Conservation (phyloP, 305 asterid genomes). For the Fraxinus sp. region DNA sequence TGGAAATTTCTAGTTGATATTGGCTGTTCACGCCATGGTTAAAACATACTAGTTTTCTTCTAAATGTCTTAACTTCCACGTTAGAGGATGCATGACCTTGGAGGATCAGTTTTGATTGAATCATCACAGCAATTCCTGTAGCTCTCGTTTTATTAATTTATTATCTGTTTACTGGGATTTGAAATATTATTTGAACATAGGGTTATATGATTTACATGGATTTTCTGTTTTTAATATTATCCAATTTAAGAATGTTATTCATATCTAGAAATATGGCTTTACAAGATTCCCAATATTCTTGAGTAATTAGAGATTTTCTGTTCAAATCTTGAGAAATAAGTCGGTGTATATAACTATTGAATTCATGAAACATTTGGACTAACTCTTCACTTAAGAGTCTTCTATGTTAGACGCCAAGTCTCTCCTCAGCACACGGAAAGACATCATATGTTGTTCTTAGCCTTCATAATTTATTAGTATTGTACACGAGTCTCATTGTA, state of each 20-base stretch:
- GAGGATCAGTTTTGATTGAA: not conserved
- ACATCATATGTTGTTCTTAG: not conserved
- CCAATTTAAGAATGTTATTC: not conserved
- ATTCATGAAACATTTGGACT: not conserved
- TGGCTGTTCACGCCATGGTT: not conserved
- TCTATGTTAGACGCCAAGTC: not conserved
- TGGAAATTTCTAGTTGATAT: not conserved
- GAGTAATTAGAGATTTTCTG: not conserved
- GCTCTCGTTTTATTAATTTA: not conserved
- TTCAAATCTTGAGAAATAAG: not conserved
- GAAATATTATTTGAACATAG: not conserved
- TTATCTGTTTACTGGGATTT: not conserved
- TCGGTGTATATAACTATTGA: not conserved
- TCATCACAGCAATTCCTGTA: not conserved
- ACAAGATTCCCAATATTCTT: not conserved
- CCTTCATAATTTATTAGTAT: not conserved
- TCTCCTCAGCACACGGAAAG: not conserved
- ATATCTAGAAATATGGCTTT: not conserved
- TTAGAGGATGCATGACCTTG: not conserved
- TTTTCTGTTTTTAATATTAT: not conserved
- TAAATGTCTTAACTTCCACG: not conserved
- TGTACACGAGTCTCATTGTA: not conserved
- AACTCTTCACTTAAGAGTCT: not conserved
- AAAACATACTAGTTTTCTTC: not conserved
- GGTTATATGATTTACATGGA: not conserved